Evolutionary conservation across 257 asterid genomes (phyloP), one percentile per base, ranked within the genome.

Genomic region (Mentha longifolia): DNA sequence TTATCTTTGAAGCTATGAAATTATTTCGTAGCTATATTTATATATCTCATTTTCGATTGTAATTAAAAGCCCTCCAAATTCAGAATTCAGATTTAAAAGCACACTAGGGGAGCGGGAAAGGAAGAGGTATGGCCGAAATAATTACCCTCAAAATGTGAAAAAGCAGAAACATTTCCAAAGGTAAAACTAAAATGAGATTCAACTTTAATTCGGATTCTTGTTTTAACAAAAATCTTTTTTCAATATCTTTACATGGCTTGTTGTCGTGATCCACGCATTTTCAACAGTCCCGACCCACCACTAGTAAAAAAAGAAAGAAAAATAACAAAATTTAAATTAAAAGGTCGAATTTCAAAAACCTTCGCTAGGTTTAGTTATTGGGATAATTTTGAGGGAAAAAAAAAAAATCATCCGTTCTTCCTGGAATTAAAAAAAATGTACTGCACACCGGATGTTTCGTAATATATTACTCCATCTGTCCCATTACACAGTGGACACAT

Each of bases 181-280:
- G 14, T 33, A 61, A 39, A 49, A 59, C 60, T 11, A 65, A 68
- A 68, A 47, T 57, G 60, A 58, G 31, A 19, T 16, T 41, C 3
- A 71, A 58, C 65, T 65, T 77, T 72, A 70, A 65, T 50, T 65
- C 55, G 46, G 67, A 64, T 64, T 72, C 59, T 70, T n/a, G 59
- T 41, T 71, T 65, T 68, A 28, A 52, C 57, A 11, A 14, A 33
- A 33, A 33, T 35, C 63, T 52, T 68, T 62, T 72, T 46, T 52
- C 39, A 7, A 61, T 41, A 20, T 70, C 71, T 79, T 75, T 71
- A 47, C 42, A 37, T 60, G 76, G 41, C 51, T 43, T 43, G 67
- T 43, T 35, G 20, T 43, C 74, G 20, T 70, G 35, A 47, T 47
- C 51, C 54, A 12, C n/a, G 39, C 68, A 59, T 25, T 45, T 70